phyloP scores from a whole-genome alignment of 352 stramenopile genomes.

The Lagenidium sp. region DNA sequence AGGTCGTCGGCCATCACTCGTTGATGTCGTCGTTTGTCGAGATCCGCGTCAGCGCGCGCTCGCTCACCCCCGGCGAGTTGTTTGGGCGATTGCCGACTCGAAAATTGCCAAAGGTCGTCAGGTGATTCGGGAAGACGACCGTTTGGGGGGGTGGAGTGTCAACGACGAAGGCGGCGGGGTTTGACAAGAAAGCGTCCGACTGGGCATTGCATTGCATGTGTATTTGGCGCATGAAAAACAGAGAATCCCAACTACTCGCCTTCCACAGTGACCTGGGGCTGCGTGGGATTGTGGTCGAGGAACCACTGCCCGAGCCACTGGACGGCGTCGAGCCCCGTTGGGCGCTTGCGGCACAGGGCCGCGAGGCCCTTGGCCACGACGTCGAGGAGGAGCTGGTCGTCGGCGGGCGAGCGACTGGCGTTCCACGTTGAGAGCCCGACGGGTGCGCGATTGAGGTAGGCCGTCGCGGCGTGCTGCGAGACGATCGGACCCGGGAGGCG shows the following conservation, averaged over 20 bases:
- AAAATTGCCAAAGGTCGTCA: too few relatives aligned
- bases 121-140: too few relatives aligned
- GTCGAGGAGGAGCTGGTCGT: slow-evolving; percentile 40
- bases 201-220: too few relatives aligned
- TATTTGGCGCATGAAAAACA: too few relatives aligned
- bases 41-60: too few relatives aligned
- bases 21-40: background rate
- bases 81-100: too few relatives aligned
- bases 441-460: slow-evolving; percentile 46
- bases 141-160: too few relatives aligned
- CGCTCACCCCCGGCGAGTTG: too few relatives aligned
- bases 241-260: slow-evolving; percentile 26
- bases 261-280: slow-evolving; percentile 60
- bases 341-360: slow-evolving; percentile 79
- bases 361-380: slow-evolving; percentile 65
- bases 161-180: too few relatives aligned
- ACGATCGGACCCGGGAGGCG: slow-evolving; percentile 44
- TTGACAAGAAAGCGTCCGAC: too few relatives aligned
- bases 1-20: slow-evolving; percentile 78
- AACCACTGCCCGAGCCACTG: slow-evolving; percentile 81
- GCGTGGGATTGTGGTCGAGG: slow-evolving; percentile 78
- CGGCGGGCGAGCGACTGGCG: slow-evolving; percentile 13
- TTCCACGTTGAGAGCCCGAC: slow-evolving; percentile 50
- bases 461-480: slow-evolving; percentile 38
- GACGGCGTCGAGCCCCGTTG: slow-evolving; percentile 59